Evolutionary conservation across 768 basidiomycete species (phyloP), one percentile per base, ranked within the genome.

Genomic region (Cyathus striatus): DNA sequence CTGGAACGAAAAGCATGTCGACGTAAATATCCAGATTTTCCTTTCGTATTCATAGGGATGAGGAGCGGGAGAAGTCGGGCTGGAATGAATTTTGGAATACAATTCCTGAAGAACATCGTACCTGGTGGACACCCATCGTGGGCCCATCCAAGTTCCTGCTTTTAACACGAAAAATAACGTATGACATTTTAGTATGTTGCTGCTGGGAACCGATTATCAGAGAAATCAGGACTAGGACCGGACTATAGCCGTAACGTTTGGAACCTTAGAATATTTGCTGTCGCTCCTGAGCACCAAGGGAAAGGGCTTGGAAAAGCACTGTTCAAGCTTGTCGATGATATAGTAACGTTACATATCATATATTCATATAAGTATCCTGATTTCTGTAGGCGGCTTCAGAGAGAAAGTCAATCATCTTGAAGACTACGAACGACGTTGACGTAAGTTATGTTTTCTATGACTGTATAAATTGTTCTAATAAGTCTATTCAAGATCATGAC

Each of bases 1-100:
- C 63, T 4, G 62, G 63, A 1, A 48, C 51, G 37, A 46, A 43
- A 12, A 37, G 48, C 14, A 49, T 55, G 23, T 41, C 52, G 3
- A 63, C 55, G 60, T 61, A 40, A 32, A 16, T 32, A 32, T 4
- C 30, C 4, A 16, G 12, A 4, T 32, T 16, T 12, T 32, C 16
- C 16, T 12, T 16, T 32, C 12, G 13, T 12, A 16, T 12, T 12
- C 12, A 16, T 12, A 32, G 16, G 16, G 12, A 32, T 16, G 30
- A 4, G n/a, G 30, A 32, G 30, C 13, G 13, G 16, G 16, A 16
- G 12, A 16, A 16, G 13, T 32, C 13, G 30, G 16, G 16, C 30
- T 12, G 30, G 16, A n/a, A n/a, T n/a, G n/a, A n/a, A n/a, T 32
- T 32, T 16, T 32, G 12, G 30, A 16, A 12, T 32, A 32, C 16